Evolutionary conservation across 73 alveolate species (phyloP).

Genomic region (Tetrahymena malaccensis): DNA sequence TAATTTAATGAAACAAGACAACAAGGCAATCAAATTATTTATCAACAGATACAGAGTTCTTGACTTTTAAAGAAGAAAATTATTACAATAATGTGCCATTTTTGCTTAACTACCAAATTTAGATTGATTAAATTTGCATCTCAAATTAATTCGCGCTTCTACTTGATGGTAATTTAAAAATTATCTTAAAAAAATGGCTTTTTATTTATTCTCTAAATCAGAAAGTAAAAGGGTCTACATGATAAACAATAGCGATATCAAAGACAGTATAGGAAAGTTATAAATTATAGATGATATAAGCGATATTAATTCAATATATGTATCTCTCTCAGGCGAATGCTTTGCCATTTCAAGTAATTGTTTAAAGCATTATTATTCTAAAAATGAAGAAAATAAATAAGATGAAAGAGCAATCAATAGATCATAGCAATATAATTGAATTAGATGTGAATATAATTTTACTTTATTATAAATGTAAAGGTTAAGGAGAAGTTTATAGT

Average conservation of each 20-base stretch:
- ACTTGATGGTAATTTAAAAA: background rate
- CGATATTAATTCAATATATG: background rate
- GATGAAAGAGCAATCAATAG: no score
- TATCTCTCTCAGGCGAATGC: background rate
- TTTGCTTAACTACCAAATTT: background rate
- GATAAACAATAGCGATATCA: background rate
- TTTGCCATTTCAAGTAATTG: background rate
- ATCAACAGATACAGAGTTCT: background rate
- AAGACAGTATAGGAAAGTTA: background rate
- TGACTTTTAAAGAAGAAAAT: background rate
- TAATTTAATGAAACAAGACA: background rate
- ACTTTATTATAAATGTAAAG: background rate
- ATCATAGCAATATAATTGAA: background rate
- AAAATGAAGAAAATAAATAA: no score
- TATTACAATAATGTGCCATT: background rate
- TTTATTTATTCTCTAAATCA: background rate
- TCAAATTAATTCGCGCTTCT: background rate
- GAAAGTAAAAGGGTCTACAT: background rate
- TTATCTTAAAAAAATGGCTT: background rate
- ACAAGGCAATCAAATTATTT: background rate
- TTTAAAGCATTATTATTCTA: background rate
- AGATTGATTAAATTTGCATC: background rate
- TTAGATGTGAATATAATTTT: background rate
- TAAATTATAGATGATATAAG: background rate
- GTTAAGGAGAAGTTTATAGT: background rate